These are phyloP conservation scores for Lojkania enalia DNA, from an alignment of 2,329 filamentous ascomycete genomes.

Conservation along the genomic window DNA sequence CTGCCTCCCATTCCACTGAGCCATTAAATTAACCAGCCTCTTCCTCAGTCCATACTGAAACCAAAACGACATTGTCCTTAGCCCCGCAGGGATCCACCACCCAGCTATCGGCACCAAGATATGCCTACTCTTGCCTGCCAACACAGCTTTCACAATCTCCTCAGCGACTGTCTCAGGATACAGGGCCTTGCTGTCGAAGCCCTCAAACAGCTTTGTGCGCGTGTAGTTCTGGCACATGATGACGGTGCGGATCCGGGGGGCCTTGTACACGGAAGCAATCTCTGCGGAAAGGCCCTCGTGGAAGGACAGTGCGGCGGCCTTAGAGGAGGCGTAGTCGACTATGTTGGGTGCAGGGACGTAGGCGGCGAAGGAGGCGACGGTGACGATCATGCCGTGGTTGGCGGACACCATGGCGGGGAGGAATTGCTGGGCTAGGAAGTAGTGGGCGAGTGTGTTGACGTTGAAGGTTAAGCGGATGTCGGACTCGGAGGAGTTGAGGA, in stretches of 20 bases:
- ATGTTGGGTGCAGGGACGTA: conserved; percentile 65
- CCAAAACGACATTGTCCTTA: conserved; percentile 65
- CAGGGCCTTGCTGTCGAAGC: conserved; percentile 58
- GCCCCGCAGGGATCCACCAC: conserved; percentile 37
- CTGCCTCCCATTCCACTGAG: conserved; percentile 41
- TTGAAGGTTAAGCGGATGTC: conserved; percentile 70
- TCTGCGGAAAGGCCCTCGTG: conserved; percentile 62
- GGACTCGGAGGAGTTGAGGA: conserved; percentile 61
- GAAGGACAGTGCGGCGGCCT: conserved; percentile 67
- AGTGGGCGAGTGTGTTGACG: conserved; percentile 71
- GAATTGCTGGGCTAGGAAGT: conserved; percentile 68
- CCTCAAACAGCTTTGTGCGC: conserved; percentile 63
- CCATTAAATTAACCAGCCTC: conserved; percentile 40
- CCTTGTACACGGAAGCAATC: conserved; percentile 59
- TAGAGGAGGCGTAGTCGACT: conserved; percentile 69
- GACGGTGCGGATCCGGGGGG: conserved; percentile 67
- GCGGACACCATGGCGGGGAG: conserved; percentile 64
- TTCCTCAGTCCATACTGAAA: conserved; percentile 59
- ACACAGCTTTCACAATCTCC: conserved; percentile 62
- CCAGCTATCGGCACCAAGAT: conserved; percentile 56
- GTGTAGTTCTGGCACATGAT: conserved; percentile 66
- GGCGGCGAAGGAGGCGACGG: conserved; percentile 66
- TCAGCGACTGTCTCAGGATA: conserved; percentile 67
- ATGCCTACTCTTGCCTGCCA: conserved; percentile 61
- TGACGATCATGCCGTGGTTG: conserved; percentile 75